phyloP scores from a whole-genome alignment of 495 filamentous ascomycete genomes.

The Aspergillus kassunensis region DNA sequence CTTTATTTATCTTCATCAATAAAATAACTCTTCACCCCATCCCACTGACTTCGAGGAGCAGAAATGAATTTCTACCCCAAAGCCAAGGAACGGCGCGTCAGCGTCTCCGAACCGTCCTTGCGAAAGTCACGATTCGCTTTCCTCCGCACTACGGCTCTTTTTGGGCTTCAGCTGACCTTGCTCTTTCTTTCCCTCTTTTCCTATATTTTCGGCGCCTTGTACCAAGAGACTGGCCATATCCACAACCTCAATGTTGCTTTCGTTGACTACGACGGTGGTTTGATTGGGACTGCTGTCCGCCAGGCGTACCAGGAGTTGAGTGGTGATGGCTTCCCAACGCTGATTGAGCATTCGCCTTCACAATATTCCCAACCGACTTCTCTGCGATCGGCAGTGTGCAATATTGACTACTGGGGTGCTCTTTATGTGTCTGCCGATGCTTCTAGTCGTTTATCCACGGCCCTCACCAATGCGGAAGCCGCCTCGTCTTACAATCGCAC shows the following conservation, averaged over 20 bases:
- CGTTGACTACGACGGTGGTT: conserved; percentile 51
- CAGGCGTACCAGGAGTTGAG: conserved; percentile 38
- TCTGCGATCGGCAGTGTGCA: conserved; percentile 36
- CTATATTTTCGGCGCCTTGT: conserved; percentile 46
- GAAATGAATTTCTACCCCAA: conserved; percentile 14
- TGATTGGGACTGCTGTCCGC: conserved; percentile 39
- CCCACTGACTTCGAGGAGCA: too few species aligned
- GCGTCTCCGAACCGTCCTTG: conserved; percentile 22
- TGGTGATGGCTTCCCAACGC: conserved; percentile 33
- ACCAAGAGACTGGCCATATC: conserved; percentile 31
- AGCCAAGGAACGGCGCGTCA: conserved; percentile 17
- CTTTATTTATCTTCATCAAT: too few species aligned
- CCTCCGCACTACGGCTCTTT: conserved; percentile 18
- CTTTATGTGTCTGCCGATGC: conserved; percentile 37
- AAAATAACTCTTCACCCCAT: too few species aligned
- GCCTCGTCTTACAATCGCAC: conserved; percentile 35
- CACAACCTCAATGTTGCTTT: conserved; percentile 44
- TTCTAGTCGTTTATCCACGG: conserved; percentile 31
- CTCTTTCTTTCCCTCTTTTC: conserved; percentile 31
- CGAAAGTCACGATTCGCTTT: conserved; percentile 19
- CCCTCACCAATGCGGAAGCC: conserved; percentile 26
- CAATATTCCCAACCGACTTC: conserved; percentile 22
- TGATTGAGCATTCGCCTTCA: conserved; percentile 28
- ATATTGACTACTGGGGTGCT: conserved; percentile 45
- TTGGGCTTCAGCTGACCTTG: conserved; percentile 1